phyloP scores from a whole-genome alignment of 805 yeast genomes.

The Ogataea corticis region DNA sequence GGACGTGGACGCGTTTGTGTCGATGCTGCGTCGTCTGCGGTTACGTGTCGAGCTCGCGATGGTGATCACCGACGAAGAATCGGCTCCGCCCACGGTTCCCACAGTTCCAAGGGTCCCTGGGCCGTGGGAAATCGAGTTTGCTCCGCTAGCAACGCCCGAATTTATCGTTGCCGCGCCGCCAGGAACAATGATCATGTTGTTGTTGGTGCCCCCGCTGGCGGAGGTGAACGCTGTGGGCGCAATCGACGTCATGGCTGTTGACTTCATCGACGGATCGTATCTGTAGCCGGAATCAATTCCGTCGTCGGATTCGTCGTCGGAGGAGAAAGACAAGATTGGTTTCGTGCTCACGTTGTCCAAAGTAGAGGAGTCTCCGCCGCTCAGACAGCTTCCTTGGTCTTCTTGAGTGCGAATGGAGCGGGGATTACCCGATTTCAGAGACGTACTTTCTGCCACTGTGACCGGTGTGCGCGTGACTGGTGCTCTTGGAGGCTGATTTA shows the following conservation, averaged over 20 bases:
- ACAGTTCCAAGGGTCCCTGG: not conserved
- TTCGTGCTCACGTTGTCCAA: slow-evolving; percentile 44
- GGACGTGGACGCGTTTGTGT: slow-evolving; percentile 60
- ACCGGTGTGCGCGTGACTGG: no score
- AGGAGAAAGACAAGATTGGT: slow-evolving; percentile 48
- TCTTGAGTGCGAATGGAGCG: slow-evolving; percentile 1
- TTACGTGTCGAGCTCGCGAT: slow-evolving; percentile 37
- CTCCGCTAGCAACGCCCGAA: slow-evolving; percentile 9
- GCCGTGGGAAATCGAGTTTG: slow-evolving; percentile 11
- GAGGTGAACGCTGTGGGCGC: slow-evolving; percentile 38
- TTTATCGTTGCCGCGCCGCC: slow-evolving; percentile 12
- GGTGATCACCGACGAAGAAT: slow-evolving; percentile 36
- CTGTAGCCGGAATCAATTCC: slow-evolving; percentile 17
- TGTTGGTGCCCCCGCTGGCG: slow-evolving; percentile 18
- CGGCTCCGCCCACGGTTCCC: slow-evolving; percentile 16
- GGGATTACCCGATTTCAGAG: not conserved
- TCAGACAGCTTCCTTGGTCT: slow-evolving; percentile 20
- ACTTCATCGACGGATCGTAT: slow-evolving; percentile 33
- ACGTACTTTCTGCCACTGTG: not conserved
- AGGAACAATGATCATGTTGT: slow-evolving; percentile 25
- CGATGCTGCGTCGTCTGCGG: slow-evolving; percentile 36
- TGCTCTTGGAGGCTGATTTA: no score
- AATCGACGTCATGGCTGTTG: slow-evolving; percentile 52
- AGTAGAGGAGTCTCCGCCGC: slow-evolving; percentile 22
- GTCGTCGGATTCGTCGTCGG: slow-evolving; percentile 28